Conservation (phyloP, 805 yeast genomes). For the Debaryomyces hansenii region DNA sequence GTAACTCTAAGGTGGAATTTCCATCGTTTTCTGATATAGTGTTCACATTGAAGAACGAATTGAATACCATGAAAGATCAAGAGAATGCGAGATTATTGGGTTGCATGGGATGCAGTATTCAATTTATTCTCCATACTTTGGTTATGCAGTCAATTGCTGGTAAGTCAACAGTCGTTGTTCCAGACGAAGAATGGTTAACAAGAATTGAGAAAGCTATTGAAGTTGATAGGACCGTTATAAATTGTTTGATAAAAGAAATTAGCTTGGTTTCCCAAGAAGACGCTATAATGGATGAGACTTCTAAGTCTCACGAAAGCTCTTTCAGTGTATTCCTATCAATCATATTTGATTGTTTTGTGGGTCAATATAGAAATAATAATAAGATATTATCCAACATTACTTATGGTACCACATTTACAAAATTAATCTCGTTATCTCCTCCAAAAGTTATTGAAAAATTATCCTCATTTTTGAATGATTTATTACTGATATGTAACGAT, state of each 20-base stretch:
- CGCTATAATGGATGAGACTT: conserved; percentile 11
- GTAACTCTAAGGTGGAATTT: conserved; percentile 40
- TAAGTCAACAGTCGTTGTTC: conserved; percentile 53
- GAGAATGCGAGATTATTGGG: conserved; percentile 24
- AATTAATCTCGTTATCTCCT: conserved; percentile 33
- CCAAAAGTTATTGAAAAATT: conserved; percentile 21
- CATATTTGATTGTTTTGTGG: conserved; percentile 36
- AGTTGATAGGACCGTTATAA: conserved; percentile 53
- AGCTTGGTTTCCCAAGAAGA: conserved; percentile 13
- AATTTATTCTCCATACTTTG: conserved; percentile 57
- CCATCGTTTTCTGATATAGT: conserved; percentile 54
- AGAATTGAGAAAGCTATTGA: conserved; percentile 70
- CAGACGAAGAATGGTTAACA: conserved; percentile 73
- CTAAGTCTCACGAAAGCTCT: conserved; percentile 12
- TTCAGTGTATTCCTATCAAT: conserved; percentile 27
- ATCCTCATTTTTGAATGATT: conserved; percentile 11
- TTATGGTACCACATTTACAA: conserved; percentile 38
- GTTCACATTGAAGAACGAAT: conserved; percentile 15
- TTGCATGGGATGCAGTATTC: conserved; percentile 43
- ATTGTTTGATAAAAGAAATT: conserved; percentile 21
- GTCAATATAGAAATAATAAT: conserved; percentile 15
- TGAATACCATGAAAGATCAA: conserved; percentile 19
- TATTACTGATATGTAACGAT: conserved; percentile 25
- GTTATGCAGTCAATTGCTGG: conserved; percentile 64
- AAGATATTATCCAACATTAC: conserved; percentile 18